Conservation (phyloP, 1,284 basidiomycete species). For the Hortiboletus rubellus region DNA sequence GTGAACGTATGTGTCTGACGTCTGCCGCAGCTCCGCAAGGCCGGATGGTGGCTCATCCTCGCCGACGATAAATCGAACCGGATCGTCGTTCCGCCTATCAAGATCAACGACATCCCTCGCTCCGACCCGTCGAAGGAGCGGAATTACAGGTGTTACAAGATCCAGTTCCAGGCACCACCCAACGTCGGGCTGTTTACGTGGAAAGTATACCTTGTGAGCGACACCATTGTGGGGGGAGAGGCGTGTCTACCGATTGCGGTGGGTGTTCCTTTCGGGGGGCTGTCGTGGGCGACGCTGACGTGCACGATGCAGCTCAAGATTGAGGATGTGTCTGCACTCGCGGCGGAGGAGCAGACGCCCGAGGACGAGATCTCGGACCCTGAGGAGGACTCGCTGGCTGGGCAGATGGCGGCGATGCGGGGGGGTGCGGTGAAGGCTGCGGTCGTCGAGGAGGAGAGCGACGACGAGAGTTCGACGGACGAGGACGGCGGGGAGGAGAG, state of each 20-base stretch:
- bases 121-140: conserved; percentile 56
- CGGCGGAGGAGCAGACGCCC: conserved; percentile 56
- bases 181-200: conserved; percentile 86
- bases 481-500: conserved; percentile 22
- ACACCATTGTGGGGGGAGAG: conserved; percentile 88
- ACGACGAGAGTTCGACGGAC: conserved; percentile 42
- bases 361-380: conserved; percentile 97
- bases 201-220: conserved; percentile 83
- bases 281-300: neutral
- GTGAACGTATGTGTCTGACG: neutral
- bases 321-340: conserved; percentile 65
- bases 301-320: conserved; percentile 66
- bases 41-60: conserved; percentile 90
- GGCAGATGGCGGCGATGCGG: conserved; percentile 98
- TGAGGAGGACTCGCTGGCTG: conserved; percentile 92
- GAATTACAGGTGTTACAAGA: conserved; percentile 80
- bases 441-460: conserved; percentile 45
- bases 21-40: conserved; percentile 65
- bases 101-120: conserved; percentile 79
- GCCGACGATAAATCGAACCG: conserved; percentile 90
- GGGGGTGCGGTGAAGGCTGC: conserved; percentile 75
- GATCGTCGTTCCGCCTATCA: conserved; percentile 88
- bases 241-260: conserved; percentile 71
- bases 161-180: conserved; percentile 95
- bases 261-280: conserved; percentile 27